Evolutionary conservation across 177 flowering plant species (phyloP), one percentile per base, ranked within the genome.

Genomic region (Telopea speciosissima): DNA sequence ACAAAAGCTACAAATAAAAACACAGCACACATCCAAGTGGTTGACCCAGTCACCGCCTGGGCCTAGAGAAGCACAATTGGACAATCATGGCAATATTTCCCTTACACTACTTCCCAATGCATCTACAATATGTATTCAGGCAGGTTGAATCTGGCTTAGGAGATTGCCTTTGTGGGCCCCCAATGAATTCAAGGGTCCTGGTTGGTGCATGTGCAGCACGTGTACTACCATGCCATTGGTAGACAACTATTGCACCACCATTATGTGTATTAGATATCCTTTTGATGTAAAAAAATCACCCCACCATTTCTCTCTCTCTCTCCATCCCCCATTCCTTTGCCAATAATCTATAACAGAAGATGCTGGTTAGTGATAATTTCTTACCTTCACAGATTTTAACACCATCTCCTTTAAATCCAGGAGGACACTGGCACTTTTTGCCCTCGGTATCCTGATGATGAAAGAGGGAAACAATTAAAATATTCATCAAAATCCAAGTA

Each of bases 401-500:
- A 74, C 97, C 97, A 80, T 93, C 96, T 22, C 97, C 98, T 78
- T 76, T 90, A 76, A 91, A 90, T 68, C 98, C 98, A 60, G 82
- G 66, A 73, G 98, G 98, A 77, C 98, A 93, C 73, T 77, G 74
- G 74, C 99, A 93, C 67, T 83, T 84, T 21, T 68, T 76, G 21
- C 74, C 83, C 7, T 74, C 88, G 66, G 26, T 23, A 74, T 85
- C 90, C 90, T 88, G 84, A 70, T 42, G 63, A 75, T 10, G 59
- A 68, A 11, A 67, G 60, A 62, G 21, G 36, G 14, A 13, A 67
- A 71, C 52, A 28, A n/a, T 52, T 14, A 21, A 63, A 6, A 63
- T 24, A 4, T 54, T 54, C n/a, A 52, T 52, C 58, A 14, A 52
- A 52, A 6, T 14, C 21, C 9, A 13, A 14, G 58, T 0, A 49